phyloP scores from a whole-genome alignment of 2,329 filamentous ascomycete species.

The Claviceps sp. region DNA sequence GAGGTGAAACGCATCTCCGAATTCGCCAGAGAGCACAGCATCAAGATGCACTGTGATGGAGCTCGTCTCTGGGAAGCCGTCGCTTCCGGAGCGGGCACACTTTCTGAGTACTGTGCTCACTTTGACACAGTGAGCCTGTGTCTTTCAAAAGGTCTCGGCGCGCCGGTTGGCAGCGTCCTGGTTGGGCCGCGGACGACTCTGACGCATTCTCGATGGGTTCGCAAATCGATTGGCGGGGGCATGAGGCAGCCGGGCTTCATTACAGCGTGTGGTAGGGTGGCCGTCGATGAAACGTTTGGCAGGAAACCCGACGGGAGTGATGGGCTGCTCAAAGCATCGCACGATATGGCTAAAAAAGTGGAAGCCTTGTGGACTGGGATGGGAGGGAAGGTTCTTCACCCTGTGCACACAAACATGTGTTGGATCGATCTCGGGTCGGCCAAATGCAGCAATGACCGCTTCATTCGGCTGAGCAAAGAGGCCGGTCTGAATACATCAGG shows the following conservation, averaged over 20 bases:
- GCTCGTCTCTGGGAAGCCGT: slow-evolving; percentile 75
- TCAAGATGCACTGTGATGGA: slow-evolving; percentile 66
- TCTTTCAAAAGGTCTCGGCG: slow-evolving; percentile 72
- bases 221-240: slow-evolving; percentile 66
- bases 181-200: slow-evolving; percentile 34
- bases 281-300: slow-evolving; percentile 39
- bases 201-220: slow-evolving; percentile 27
- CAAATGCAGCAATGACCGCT: slow-evolving; percentile 26
- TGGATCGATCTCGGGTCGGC: slow-evolving; percentile 63
- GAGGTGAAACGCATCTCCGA: slow-evolving; percentile 56
- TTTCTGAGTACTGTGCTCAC: slow-evolving; percentile 52
- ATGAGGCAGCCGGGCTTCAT: slow-evolving; percentile 61
- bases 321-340: slow-evolving; percentile 45
- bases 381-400: slow-evolving; percentile 54
- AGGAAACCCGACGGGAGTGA: slow-evolving; percentile 24
- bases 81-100: slow-evolving; percentile 50
- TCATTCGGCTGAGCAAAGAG: slow-evolving; percentile 26
- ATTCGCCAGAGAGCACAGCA: slow-evolving; percentile 51
- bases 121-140: slow-evolving; percentile 68
- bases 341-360: slow-evolving; percentile 48
- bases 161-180: slow-evolving; percentile 65
- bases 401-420: slow-evolving; percentile 84
- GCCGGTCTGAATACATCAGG: slow-evolving; percentile 28
- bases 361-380: slow-evolving; percentile 57
- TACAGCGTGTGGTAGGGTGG: slow-evolving; percentile 56